phyloP scores from a whole-genome alignment of 495 filamentous ascomycete species.

The Neurospora africana region DNA sequence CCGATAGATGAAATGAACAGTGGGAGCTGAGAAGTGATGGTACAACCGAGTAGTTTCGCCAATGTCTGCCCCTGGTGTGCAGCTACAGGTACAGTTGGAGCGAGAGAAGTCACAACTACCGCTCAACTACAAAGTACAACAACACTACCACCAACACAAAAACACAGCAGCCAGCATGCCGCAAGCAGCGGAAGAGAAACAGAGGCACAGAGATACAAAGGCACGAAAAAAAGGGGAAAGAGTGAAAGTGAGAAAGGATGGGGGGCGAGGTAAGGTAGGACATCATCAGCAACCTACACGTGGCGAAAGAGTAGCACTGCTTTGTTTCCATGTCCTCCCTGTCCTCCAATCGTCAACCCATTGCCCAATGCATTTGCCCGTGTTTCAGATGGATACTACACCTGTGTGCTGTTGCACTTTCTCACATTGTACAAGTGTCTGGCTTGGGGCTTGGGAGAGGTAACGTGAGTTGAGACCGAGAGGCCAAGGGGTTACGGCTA shows the following conservation, averaged over 20 bases:
- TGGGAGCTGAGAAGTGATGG: neutral
- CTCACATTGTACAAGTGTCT: neutral
- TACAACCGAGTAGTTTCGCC: neutral
- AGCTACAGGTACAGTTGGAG: no score
- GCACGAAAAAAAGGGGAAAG: neutral
- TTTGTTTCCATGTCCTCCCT: neutral
- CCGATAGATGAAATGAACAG: neutral
- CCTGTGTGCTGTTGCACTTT: neutral
- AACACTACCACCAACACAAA: neutral
- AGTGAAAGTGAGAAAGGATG: neutral
- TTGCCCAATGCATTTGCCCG: neutral
- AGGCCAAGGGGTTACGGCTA: neutral
- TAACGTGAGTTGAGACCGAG: neutral
- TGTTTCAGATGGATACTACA: neutral
- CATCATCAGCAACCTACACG: neutral
- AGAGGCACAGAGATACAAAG: neutral
- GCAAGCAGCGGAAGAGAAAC: neutral
- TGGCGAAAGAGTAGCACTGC: neutral
- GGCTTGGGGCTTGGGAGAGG: neutral
- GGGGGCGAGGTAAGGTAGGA: neutral
- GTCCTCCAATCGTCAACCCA: neutral
- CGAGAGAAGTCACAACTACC: neutral
- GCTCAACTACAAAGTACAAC: neutral
- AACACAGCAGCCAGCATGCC: neutral
- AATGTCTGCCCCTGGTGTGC: no score